Base-by-base conservation (phyloP, 768 basidiomycete genomes). In the Russula dissimulans region DNA sequence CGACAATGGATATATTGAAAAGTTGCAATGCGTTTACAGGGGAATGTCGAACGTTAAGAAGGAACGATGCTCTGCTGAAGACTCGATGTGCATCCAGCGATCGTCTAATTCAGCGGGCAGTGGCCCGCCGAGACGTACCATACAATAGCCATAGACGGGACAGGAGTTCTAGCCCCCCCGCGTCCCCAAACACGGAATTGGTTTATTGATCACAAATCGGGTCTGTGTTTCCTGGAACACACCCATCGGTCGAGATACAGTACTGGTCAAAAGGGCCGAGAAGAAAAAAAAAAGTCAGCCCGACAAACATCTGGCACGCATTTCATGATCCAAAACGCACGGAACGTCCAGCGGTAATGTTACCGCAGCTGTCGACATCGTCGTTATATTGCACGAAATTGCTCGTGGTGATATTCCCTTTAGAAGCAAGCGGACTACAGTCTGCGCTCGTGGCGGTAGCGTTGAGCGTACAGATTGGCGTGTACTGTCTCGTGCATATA, bases 391-490 rank as follows among this genome's bases (percentile, higher is more conserved):
- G 3, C 18, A 56, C 38, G 31, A 64, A 64, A 3, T 26, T 4
- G 14, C 0, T 2, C 15, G 4, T 0, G 14, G 52, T 51, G 39
- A 64, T 41, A 17, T 54, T 45, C 46, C 44, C 62, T 3, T 12
- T 5, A 3, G 29, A 17, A 5, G 52, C 42, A 3, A 64, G 45
- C 22, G 1, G 38, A 9, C 38, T 15, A 38, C 63, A 64, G 18
- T 51, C 41, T 31, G 22, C 31, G 3, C 1, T 22, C 32, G 60
- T 57, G 26, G 63, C 61, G 7, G 56, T 62, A 1, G 3, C 41
- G 17, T 64, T 62, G n/a, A 54, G 51, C 29, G 63, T 62, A 44
- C 63, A 64, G 1, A 3, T 5, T 11, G 63, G 56, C 1, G 38
- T 26, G 15, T 14, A 54, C 47, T 34, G 5, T 44, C 5, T 54